A percentile compares a stretch with the other conserved stretches of the same genome.
Evolutionary conservation across 306 rosid genomes (phyloP).

Genomic region (Quercus robur): DNA sequence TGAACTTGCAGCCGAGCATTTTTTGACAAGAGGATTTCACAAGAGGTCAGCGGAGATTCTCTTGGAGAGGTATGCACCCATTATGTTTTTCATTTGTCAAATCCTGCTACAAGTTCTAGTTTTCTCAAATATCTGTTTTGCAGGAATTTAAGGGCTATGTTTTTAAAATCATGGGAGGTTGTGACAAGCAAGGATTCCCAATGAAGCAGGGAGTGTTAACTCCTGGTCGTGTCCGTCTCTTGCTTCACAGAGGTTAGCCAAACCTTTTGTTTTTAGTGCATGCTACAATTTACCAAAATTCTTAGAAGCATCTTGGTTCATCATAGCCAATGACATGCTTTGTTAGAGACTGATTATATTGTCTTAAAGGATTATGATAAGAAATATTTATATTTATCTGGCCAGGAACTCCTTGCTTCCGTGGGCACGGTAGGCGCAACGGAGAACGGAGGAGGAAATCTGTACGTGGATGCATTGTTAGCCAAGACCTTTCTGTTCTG

Average conservation of each 20-base stretch:
- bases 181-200: conserved; percentile 56
- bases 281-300: background rate
- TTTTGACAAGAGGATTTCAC: conserved; percentile 60
- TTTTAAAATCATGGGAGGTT: conserved; percentile 50
- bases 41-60: conserved; percentile 61
- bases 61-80: conserved; percentile 43
- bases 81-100: background rate
- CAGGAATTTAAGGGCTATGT: conserved; percentile 48
- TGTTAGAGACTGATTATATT: background rate
- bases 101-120: background rate
- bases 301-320: background rate
- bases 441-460: conserved; percentile 68
- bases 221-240: conserved; percentile 41
- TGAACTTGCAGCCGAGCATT: conserved; percentile 42
- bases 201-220: conserved; percentile 57
- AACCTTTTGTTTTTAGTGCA: background rate
- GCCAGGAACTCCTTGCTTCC: conserved; percentile 64
- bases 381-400: background rate
- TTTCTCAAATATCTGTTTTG: background rate
- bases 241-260: conserved; percentile 39
- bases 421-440: conserved; percentile 58
- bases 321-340: background rate
- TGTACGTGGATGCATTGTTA: conserved; percentile 60
- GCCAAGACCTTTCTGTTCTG: conserved; percentile 59
- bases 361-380: background rate